Conservation (phyloP, 805 yeast genomes). For the Torulaspora microellipsoides region DNA sequence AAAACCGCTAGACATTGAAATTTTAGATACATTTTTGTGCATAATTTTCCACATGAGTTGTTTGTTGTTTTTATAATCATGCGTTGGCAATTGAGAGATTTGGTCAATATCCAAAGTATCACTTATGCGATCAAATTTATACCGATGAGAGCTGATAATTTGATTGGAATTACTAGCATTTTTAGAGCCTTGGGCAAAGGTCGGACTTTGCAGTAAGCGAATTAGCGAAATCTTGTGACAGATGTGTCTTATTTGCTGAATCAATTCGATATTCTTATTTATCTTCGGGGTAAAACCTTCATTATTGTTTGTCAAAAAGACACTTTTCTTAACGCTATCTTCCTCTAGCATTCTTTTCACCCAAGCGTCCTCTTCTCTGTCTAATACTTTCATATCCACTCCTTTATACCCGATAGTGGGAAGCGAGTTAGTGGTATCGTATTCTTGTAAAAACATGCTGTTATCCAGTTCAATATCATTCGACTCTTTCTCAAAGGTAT, state of each 20-base stretch:
- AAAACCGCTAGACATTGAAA: constrained; percentile 89
- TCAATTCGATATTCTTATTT: constrained; percentile 62
- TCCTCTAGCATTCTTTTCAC: constrained; percentile 39
- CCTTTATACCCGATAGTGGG: constrained; percentile 63
- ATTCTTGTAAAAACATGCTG: constrained; percentile 69
- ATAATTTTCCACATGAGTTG: constrained; percentile 62
- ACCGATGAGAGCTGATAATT: constrained; percentile 21
- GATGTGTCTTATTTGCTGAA: constrained; percentile 82
- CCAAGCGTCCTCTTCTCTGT: constrained; percentile 42
- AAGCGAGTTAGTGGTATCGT: constrained; percentile 74
- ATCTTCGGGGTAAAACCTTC: constrained; percentile 60
- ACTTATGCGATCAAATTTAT: constrained; percentile 42
- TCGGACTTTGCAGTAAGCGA: constrained; percentile 69
- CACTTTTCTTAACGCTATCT: constrained; percentile 36
- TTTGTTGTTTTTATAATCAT: constrained; percentile 51
- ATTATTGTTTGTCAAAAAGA: constrained; percentile 38
- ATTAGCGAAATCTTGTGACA: constrained; percentile 86
- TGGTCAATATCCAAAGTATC: constrained; percentile 76
- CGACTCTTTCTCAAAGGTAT: constrained; percentile 37
- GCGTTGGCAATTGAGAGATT: constrained; percentile 66
- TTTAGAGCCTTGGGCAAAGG: constrained; percentile 18
- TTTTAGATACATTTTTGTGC: constrained; percentile 64
- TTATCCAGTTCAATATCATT: constrained; percentile 48
- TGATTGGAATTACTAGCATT: constrained; percentile 16
- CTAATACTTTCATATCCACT: constrained; percentile 43